phyloP scores from a whole-genome alignment of 495 filamentous ascomycete species.

The Hypoxylon trugodes region DNA sequence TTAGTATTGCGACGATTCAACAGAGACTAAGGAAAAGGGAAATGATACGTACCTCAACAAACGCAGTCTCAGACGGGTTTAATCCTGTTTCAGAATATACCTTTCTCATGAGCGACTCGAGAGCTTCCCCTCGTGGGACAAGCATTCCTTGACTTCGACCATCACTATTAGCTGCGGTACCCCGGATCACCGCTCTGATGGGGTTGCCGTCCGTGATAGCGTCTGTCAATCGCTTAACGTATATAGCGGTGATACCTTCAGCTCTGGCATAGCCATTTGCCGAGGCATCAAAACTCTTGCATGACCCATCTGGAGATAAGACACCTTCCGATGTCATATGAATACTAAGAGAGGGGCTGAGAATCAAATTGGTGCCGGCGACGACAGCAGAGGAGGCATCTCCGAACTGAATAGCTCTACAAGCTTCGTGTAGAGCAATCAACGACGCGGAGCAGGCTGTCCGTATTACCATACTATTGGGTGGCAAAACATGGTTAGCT shows the following conservation, averaged over 20 bases:
- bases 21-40: background rate
- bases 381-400: slow-evolving; percentile 55
- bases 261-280: slow-evolving; percentile 46
- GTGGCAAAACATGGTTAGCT: slow-evolving; percentile 15
- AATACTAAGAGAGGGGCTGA: slow-evolving; percentile 45
- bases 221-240: slow-evolving; percentile 58
- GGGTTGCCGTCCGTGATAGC: slow-evolving; percentile 59
- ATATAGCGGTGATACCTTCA: slow-evolving; percentile 44
- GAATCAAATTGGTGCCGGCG: slow-evolving; percentile 51
- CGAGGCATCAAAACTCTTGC: slow-evolving; percentile 48
- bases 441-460: slow-evolving; percentile 63
- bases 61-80: slow-evolving; percentile 48
- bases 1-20: background rate
- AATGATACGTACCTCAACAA: slow-evolving; percentile 36
- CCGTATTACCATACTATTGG: slow-evolving; percentile 50
- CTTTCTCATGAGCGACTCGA: slow-evolving; percentile 54
- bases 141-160: slow-evolving; percentile 51
- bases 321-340: slow-evolving; percentile 46
- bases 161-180: slow-evolving; percentile 58
- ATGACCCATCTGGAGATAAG: slow-evolving; percentile 45
- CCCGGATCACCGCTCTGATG: slow-evolving; percentile 61
- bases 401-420: slow-evolving; percentile 47
- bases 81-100: slow-evolving; percentile 55
- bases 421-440: slow-evolving; percentile 61
- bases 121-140: slow-evolving; percentile 53